Evolutionary conservation across 2,329 filamentous ascomycete genomes (phyloP), one percentile per base, ranked within the genome.

Genomic region (Neurospora sp.): DNA sequence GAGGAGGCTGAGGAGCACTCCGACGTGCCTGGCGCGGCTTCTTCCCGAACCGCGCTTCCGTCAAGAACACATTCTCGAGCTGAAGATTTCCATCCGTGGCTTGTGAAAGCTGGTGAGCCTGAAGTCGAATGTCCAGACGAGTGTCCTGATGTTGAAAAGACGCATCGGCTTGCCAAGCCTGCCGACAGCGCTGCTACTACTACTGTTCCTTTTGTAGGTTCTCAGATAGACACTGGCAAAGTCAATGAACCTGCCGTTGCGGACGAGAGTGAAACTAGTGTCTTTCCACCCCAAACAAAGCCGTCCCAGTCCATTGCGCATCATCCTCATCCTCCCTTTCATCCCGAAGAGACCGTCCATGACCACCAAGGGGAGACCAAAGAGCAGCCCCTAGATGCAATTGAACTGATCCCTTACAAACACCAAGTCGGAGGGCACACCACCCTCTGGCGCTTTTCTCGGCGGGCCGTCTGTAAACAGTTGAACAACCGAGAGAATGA

Each of bases 371-470:
- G 81, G 78, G 81, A 77, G 23, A 76, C 85, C 73, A 82, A 85
- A 62, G 52, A 62, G 78, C 80, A 85, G 74, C 93, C 94, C 3
- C 84, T 97, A 37, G 92, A 95, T 73, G 95, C 95, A 38, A 97
- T 99, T 74, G 94, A 98, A 79, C 85, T 99, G 71, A 97, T 97
- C 76, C 96, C 96, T 1, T 99, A 97, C 81, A 92, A 93, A 74
- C 96, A 99, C 81, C 96, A 99, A 81, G 96, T 99, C 69, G 96
- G 96, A 70, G 96, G 96, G 0, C 96, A 99, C 79, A 97, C 93
- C 6, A 97, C 95, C 0, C 87, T 99, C 41, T 99, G 97, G 87
- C 91, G 95, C 57, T 98, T 99, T 78, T 98, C 96, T 19, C 90
- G 93, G 74, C 88, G 94, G 76, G 96, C 96, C 69, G 94, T 99